Base-by-base conservation (phyloP, 305 asterid species). In the Fraxinus dipetala region DNA sequence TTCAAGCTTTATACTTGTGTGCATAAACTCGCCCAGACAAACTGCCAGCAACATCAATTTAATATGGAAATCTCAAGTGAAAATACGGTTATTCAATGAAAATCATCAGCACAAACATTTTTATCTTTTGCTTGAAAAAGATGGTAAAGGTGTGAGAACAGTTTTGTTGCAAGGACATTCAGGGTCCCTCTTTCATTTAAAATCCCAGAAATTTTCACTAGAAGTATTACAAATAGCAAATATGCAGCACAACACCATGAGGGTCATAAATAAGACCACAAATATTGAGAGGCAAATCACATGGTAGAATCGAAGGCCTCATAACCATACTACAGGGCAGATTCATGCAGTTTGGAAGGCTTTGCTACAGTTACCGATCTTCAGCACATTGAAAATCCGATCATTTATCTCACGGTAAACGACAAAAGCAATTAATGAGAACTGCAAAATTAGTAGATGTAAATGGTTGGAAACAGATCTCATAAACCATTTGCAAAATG, bases 401-500 rank as follows among this genome's bases (percentile, higher is more conserved):
- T 9, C n/a, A n/a, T n/a, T 79, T 35, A 80, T 65, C 78, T 69
- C 20, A 36, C 13, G 24, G 81, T 80, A 20, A 22, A 72, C 13
- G 63, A 72, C 61, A 26, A 56, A 77, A 54, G 18, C 36, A 43
- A 38, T 38, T 77, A 36, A 20, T 59, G 45, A 14, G 13, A 65
- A 26, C 36, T 32, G 75, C 28, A 20, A 72, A 28, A 18, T 65
- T 34, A 51, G 63, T 67, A 56, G 18, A 83, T 34, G 26, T 16
- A 26, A 36, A 73, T 56, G 69, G 70, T 20, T 16, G 31, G 32
- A 59, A 28, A 67, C 78, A 16, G 72, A 69, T 56, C 30, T 36
- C 35, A 70, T 45, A 77, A 72, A 65, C 79, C 74, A 82, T 61
- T 30, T 22, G 43, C 74, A 77, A 56, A 80, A 72, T 22, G 59